Evolutionary conservation across 2,329 filamentous ascomycete species (phyloP).

Genomic region (Fusarium mundagurra): DNA sequence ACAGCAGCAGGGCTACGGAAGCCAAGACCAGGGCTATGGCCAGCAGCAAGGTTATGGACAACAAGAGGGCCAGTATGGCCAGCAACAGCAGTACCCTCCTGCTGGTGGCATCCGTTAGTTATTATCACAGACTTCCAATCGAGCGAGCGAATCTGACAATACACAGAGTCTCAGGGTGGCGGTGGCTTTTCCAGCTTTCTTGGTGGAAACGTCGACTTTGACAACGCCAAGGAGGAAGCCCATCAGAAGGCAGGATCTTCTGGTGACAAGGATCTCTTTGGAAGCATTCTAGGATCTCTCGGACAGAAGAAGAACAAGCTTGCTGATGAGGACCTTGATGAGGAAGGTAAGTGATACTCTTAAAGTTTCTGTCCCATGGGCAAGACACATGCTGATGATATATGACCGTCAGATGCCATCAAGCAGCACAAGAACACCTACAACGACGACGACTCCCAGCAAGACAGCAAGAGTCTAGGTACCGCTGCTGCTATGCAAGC

Average conservation of each 20-base stretch:
- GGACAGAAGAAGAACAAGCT: constrained; percentile 60
- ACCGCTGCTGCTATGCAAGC: constrained; percentile 83
- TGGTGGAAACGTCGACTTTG: constrained; percentile 58
- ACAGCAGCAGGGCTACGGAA: constrained; percentile 15
- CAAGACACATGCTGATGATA: background rate
- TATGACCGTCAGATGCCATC: constrained; percentile 66
- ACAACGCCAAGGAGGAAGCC: constrained; percentile 59
- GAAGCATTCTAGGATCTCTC: constrained; percentile 57
- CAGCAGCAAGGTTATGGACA: constrained; percentile 22
- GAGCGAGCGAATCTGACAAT: constrained; percentile 7
- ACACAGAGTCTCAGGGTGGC: constrained; percentile 49
- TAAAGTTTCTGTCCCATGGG: no score
- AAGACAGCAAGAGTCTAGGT: constrained; percentile 67
- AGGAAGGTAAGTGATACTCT: constrained; percentile 54
- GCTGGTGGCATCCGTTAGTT: constrained; percentile 45
- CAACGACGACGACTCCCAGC: constrained; percentile 58
- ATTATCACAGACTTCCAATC: background rate
- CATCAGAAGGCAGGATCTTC: constrained; percentile 57
- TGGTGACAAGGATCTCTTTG: constrained; percentile 60
- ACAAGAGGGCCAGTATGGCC: constrained; percentile 20
- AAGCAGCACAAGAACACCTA: constrained; percentile 81
- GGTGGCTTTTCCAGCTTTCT: constrained; percentile 52
- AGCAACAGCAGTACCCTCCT: constrained; percentile 37
- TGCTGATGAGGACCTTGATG: constrained; percentile 59
- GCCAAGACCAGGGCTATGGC: constrained; percentile 18